Conservation (phyloP, 305 asterid genomes). For the Stenogyne calaminthoides region DNA sequence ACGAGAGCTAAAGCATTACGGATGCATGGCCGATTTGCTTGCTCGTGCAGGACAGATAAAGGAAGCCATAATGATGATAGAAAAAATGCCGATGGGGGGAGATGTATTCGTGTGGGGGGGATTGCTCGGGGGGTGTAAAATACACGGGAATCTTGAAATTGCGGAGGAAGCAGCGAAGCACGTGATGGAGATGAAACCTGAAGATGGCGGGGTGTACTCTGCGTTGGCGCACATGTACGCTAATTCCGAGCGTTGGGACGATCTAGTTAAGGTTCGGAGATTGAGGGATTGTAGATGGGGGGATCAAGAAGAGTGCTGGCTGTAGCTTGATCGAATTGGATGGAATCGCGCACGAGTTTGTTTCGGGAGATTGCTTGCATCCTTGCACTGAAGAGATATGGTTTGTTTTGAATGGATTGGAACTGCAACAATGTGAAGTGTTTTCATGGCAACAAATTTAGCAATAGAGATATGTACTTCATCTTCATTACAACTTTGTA, state of each 20-base stretch:
- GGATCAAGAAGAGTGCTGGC: slow-evolving; percentile 66
- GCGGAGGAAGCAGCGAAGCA: slow-evolving; percentile 69
- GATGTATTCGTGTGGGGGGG: slow-evolving; percentile 88
- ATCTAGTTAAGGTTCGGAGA: slow-evolving; percentile 56
- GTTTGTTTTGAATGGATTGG: slow-evolving; percentile 46
- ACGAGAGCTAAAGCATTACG: slow-evolving; percentile 76
- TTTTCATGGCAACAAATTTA: background rate
- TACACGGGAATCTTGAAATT: slow-evolving; percentile 62
- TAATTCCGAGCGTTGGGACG: slow-evolving; percentile 66
- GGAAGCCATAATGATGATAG: slow-evolving; percentile 69
- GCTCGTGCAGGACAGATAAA: slow-evolving; percentile 71
- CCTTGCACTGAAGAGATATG: slow-evolving; percentile 47
- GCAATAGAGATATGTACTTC: background rate
- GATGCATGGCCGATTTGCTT: slow-evolving; percentile 80
- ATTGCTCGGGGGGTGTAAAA: slow-evolving; percentile 84
- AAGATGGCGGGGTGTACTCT: slow-evolving; percentile 74
- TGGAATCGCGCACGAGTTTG: slow-evolving; percentile 63
- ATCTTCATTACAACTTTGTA: no score
- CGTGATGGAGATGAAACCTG: slow-evolving; percentile 68
- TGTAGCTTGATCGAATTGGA: slow-evolving; percentile 68
- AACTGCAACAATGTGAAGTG: slow-evolving; percentile 47
- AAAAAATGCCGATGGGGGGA: slow-evolving; percentile 69
- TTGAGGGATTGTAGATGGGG: slow-evolving; percentile 51
- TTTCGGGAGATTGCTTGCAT: slow-evolving; percentile 77
- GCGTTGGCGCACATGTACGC: slow-evolving; percentile 66